Conservation (phyloP, 495 filamentous ascomycete species). For the Daldinia vernicosa region DNA sequence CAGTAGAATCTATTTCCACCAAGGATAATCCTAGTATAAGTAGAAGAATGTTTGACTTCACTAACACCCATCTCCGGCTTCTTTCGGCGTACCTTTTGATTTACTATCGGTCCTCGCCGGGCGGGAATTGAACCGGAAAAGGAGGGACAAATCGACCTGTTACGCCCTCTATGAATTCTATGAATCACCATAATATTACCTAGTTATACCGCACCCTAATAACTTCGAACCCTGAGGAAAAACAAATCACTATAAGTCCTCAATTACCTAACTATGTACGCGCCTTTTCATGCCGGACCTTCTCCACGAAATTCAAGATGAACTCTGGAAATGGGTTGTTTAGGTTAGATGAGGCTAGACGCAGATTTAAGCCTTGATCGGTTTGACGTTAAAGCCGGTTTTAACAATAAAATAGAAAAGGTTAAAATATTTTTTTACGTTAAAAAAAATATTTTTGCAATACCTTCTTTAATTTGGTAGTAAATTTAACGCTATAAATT, state of each 20-base stretch:
- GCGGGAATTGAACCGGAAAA: constrained; percentile 18
- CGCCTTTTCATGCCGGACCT: constrained; percentile 6
- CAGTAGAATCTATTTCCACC: background rate
- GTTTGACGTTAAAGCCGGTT: no score
- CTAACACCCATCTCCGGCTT: background rate
- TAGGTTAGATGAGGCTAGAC: constrained; percentile 20
- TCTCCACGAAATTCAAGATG: constrained; percentile 5
- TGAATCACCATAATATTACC: background rate
- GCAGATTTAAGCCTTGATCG: no score
- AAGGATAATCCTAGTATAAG: background rate
- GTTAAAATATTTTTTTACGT: no score
- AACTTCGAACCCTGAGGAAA: constrained; percentile 35
- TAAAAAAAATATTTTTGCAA: no score
- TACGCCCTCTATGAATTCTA: background rate
- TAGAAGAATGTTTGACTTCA: background rate
- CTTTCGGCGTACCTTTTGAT: background rate
- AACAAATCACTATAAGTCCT: background rate
- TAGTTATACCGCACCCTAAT: background rate
- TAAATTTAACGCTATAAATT: no score
- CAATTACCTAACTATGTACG: constrained; percentile 14
- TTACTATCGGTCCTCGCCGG: constrained; percentile 7
- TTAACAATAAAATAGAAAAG: no score
- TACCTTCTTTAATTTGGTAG: no score
- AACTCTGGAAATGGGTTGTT: background rate
- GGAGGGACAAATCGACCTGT: background rate